These are phyloP conservation scores for Magnaporthiopsis rhizophila DNA, from an alignment of 2,329 filamentous ascomycete genomes.

Conservation along the genomic window DNA sequence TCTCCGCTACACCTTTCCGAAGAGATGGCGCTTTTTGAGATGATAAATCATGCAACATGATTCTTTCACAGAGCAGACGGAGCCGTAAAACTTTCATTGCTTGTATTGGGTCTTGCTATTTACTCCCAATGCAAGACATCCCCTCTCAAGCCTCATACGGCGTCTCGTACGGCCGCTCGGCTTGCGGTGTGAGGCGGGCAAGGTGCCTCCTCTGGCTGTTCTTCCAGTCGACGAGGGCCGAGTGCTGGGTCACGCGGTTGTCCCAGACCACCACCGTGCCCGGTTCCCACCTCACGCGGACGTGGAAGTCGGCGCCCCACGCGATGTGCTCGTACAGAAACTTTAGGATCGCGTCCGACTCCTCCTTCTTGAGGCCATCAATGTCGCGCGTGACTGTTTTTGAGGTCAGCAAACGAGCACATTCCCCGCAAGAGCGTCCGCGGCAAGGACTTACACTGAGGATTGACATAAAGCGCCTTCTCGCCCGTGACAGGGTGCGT, in stretches of 20 bases:
- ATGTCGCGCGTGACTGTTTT: constrained; percentile 66
- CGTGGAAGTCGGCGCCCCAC: constrained; percentile 63
- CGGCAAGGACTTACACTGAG: constrained; percentile 54
- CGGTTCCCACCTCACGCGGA: constrained; percentile 67
- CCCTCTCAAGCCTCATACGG: constrained; percentile 31
- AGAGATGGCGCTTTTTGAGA: no score
- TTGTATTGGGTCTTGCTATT: no score
- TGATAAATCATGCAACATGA: no score
- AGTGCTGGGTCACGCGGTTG: constrained; percentile 72
- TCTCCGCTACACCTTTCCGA: no score
- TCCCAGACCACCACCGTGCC: constrained; percentile 85
- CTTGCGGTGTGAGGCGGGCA: constrained; percentile 75
- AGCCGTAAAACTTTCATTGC: no score
- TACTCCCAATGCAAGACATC: neutral
- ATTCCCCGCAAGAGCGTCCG: constrained; percentile 1
- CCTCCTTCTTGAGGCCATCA: constrained; percentile 78
- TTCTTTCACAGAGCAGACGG: no score
- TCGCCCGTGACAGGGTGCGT: constrained; percentile 77
- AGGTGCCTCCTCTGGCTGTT: constrained; percentile 70
- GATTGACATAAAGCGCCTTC: constrained; percentile 76
- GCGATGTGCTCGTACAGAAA: constrained; percentile 72
- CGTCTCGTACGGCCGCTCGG: constrained; percentile 69
- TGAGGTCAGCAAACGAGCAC: neutral
- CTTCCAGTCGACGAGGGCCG: constrained; percentile 75
- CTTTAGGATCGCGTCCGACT: constrained; percentile 68